Evolutionary conservation across 805 yeast genomes (phyloP).

Genomic region (Suhomyces kilbournensis): DNA sequence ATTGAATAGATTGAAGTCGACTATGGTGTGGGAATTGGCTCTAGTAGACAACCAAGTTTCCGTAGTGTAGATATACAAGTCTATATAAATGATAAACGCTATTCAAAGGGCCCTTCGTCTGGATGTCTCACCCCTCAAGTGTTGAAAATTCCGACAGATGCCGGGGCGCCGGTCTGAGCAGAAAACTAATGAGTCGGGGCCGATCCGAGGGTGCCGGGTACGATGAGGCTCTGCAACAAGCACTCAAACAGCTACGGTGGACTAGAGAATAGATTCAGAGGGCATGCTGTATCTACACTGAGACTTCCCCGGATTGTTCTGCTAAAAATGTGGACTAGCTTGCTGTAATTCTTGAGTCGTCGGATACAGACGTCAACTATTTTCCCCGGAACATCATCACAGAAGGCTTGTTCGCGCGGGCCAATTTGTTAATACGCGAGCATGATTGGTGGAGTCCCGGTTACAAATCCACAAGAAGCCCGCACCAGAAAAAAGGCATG

Average conservation of each 20-base stretch:
- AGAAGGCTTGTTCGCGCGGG: neutral
- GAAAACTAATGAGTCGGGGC: neutral
- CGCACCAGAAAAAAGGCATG: neutral
- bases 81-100: neutral
- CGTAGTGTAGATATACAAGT: neutral
- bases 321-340: neutral
- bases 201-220: constrained; percentile 2
- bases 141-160: neutral
- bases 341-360: neutral
- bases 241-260: neutral
- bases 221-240: neutral
- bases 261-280: neutral
- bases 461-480: neutral
- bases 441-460: neutral
- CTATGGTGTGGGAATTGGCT: neutral
- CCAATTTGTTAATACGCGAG: neutral
- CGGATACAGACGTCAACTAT: neutral
- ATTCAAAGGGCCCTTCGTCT: neutral
- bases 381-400: neutral
- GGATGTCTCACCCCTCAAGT: neutral
- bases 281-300: neutral
- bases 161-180: neutral
- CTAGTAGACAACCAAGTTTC: neutral
- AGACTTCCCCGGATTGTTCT: neutral
- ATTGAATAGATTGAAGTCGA: neutral